Base-by-base conservation (phyloP, 768 basidiomycete genomes). In the Roridomyces roridus region DNA sequence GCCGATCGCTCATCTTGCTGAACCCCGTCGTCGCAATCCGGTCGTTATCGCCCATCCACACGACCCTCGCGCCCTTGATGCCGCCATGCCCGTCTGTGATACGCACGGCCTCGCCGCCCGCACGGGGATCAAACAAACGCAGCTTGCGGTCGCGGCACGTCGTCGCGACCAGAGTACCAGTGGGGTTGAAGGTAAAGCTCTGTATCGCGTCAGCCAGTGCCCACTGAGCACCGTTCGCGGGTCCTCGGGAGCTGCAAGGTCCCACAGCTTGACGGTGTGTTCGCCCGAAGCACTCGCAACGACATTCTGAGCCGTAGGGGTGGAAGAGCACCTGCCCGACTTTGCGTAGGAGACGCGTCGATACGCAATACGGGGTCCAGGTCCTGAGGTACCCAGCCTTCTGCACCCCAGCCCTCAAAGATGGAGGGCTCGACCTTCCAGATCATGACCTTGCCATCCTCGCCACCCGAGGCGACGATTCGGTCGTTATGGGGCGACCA, bases 401-500 rank as follows among this genome's bases (percentile, higher is more conserved):
- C 96, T 35, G 77, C 75, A 28, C 87, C 87, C 94, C 95, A 97
- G 9, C 86, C 91, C 35, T 92, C 91, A 60, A 98, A 97, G 28
- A 72, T 67, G 43, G 70, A 68, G 3, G 78, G 58, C 29, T 85
- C 83, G 47, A 98, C 87, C 69, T 93, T 91, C 90, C 94, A 98
- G 68, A 99, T 81, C 76, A 93, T 84, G 62, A 91, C 83, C 67
- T 96, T 94, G 39, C 96, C 94, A 70, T 99, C 97, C 72, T 99
- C 96, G 44, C 91, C 94, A 15, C 84, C 93, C 1, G 94, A 96
- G 2, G 91, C 96, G 63, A 97, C 91, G 66, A 96, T 79, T 6
- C 83, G 78, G 74, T 98, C 96, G 67, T 95, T 88, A 71, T 96
- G 94, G 0, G 95, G 96, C 0, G 91, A 93, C 94, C 95, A 98